A percentile compares a stretch with the other conserved stretches of the same genome.
Conservation (phyloP, 208 protist species). For the Trypanosoma lewisi region DNA sequence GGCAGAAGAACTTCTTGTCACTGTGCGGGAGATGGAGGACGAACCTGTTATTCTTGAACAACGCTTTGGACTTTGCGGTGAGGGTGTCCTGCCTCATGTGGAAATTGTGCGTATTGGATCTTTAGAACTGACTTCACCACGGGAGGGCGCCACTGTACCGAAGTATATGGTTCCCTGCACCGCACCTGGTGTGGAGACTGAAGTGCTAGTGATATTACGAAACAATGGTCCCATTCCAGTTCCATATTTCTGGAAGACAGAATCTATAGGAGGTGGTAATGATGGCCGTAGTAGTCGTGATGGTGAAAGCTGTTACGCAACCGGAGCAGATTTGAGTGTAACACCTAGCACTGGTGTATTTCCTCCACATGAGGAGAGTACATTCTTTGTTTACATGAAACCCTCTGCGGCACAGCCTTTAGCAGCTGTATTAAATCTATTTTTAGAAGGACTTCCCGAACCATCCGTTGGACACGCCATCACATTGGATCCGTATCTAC, state of each 20-base stretch:
- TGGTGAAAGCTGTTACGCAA: not conserved
- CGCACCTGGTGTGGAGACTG: conserved; percentile 48
- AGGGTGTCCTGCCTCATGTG: conserved; percentile 69
- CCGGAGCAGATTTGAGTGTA: conserved; percentile 18
- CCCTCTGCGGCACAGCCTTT: conserved; percentile 33
- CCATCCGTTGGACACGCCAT: conserved; percentile 6
- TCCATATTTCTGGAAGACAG: conserved; percentile 53
- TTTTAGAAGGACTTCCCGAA: conserved; percentile 67
- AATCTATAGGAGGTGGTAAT: conserved; percentile 16
- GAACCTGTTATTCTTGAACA: conserved; percentile 55
- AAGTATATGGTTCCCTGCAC: conserved; percentile 58
- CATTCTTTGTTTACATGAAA: conserved; percentile 36
- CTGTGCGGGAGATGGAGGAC: conserved; percentile 38
- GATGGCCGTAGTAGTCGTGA: not conserved
- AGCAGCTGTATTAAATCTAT: conserved; percentile 63
- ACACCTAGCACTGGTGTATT: conserved; percentile 36
- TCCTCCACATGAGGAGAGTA: conserved; percentile 22
- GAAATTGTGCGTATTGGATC: conserved; percentile 50
- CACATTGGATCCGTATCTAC: conserved; percentile 1
- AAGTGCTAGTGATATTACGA: conserved; percentile 48
- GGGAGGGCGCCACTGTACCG: conserved; percentile 20
- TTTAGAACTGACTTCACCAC: conserved; percentile 26
- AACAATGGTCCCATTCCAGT: conserved; percentile 66
- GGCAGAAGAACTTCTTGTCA: conserved; percentile 36
- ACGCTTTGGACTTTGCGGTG: conserved; percentile 45